These are phyloP conservation scores for Thelonectria blattea DNA, from an alignment of 2,329 filamentous ascomycete genomes.

Conservation along the genomic window DNA sequence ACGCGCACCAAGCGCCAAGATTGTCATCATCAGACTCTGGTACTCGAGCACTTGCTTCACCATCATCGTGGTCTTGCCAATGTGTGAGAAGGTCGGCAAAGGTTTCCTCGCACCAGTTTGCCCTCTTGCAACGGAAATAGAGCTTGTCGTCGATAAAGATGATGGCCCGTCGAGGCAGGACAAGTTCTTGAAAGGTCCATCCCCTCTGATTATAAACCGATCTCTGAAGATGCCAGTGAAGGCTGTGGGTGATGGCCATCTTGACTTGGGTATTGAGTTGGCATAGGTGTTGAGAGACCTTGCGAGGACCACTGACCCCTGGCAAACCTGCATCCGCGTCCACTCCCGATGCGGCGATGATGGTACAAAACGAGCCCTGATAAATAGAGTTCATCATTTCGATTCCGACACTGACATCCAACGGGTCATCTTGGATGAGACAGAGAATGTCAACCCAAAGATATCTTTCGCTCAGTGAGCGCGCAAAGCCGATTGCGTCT, in stretches of 20 bases:
- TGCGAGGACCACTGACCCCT: slow-evolving; percentile 9
- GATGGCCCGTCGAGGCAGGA: slow-evolving; percentile 1
- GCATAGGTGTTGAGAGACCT: not conserved
- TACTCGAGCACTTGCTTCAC: not conserved
- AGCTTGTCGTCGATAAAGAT: slow-evolving; percentile 18
- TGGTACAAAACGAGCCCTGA: slow-evolving; percentile 1
- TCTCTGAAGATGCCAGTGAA: slow-evolving; percentile 21
- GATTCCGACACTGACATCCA: slow-evolving; percentile 6
- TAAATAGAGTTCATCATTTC: slow-evolving; percentile 19
- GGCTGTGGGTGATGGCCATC: slow-evolving; percentile 6
- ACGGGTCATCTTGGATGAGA: slow-evolving; percentile 24
- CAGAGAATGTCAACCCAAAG: slow-evolving; percentile 31
- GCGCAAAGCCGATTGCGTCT: slow-evolving; percentile 20
- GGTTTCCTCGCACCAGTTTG: slow-evolving; percentile 22
- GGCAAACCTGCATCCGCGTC: slow-evolving; percentile 9
- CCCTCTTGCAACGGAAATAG: slow-evolving; percentile 21
- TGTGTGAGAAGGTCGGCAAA: slow-evolving; percentile 4
- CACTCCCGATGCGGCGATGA: not conserved
- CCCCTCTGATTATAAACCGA: slow-evolving; percentile 17
- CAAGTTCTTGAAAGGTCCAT: slow-evolving; percentile 16
- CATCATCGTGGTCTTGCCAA: slow-evolving; percentile 11
- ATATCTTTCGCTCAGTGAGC: slow-evolving; percentile 18
- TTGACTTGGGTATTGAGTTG: slow-evolving; percentile 9
- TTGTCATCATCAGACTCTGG: not conserved
- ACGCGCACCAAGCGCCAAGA: not conserved